These are phyloP conservation scores for Thinopyrum elongatum DNA, from an alignment of 176 grass and related monocot species.

Conservation along the genomic window DNA sequence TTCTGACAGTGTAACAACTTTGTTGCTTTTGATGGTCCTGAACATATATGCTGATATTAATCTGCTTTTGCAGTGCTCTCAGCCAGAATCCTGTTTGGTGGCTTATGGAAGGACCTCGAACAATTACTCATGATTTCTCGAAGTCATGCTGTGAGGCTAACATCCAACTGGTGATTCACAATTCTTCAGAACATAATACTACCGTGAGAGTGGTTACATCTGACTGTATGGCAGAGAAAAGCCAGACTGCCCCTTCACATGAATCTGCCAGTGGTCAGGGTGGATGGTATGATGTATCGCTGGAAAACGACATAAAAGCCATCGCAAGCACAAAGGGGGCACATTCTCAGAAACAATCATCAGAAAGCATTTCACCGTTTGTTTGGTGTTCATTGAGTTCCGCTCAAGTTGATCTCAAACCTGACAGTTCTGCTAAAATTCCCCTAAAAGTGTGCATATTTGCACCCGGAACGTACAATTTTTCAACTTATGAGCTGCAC, in stretches of 20 bases:
- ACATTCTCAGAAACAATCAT: conserved; percentile 42
- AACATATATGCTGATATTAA: conserved; percentile 5
- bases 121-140: conserved; percentile 79
- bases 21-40: conserved; percentile 3
- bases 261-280: conserved; percentile 50
- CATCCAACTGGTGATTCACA: conserved; percentile 66
- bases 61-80: conserved; percentile 54
- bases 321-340: conserved; percentile 49
- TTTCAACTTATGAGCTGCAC: conserved; percentile 88
- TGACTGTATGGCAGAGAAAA: conserved; percentile 50
- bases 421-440: conserved; percentile 57
- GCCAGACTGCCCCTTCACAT: conserved; percentile 31
- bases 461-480: conserved; percentile 79
- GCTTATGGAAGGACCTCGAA: conserved; percentile 74
- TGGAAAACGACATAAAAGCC: conserved; percentile 68
- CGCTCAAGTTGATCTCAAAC: conserved; percentile 57
- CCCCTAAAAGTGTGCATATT: conserved; percentile 81
- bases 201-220: conserved; percentile 56
- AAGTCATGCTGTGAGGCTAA: conserved; percentile 64
- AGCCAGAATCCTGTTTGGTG: conserved; percentile 65
- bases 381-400: conserved; percentile 85
- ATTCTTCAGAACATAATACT: conserved; percentile 41
- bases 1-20: background rate
- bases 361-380: conserved; percentile 62
- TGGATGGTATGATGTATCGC: conserved; percentile 84